Base-by-base conservation (phyloP, 1,284 basidiomycete species). In the Papiliotrema fonsecae region DNA sequence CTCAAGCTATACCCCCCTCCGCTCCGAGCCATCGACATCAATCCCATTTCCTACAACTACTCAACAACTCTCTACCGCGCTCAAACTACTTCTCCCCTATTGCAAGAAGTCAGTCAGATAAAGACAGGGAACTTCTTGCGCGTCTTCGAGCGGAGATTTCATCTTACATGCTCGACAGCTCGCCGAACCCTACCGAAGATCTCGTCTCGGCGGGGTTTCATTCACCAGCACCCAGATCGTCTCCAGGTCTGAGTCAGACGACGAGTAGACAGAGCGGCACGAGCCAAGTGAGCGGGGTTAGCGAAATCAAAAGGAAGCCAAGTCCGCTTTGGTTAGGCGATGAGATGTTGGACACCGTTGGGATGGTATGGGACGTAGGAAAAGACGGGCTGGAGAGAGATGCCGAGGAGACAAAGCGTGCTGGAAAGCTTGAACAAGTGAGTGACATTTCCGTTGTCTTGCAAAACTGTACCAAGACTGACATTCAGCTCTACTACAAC, bases 91-190 rank as follows among this genome's bases (percentile, higher is more conserved):
- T 72, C 51, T 61, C 62, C 5, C 60, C 64, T 5, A 42, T 64
- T 19, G 63, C 65, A 10, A 57, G 62, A 27, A 53, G 61, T 0
- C 60, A 65, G 27, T 49, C 62, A 9, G 62, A 69, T 19, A 71
- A 70, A 49, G 72, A 73, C 51, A 37, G 57, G 26, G 71, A 74
- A 43, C 61, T 67, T 19, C 60, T 66, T 30, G 61, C 64, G 52
- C 61, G 65, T 18, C 56, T 74, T 16, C 62, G 66, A n/a, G 57
- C 62, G n/a, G 72, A 73, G 52, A 55, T 74, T 26, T 67, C 69
- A 38, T 42, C 52, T 0, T 66, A 62, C 51, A 62, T 67, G 55
- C 56, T 61, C 2, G 46, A 44, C 5, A 37, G 57, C 1, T 54
- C 52, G 9, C 54, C 56, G 16, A 54, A 56, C 37, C 50, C 53